Percentiles rank a stretch among this genome's conserved stretches.
phyloP scores from a whole-genome alignment of 2,329 filamentous ascomycete species.

The Aureobasidium mangrovei region DNA sequence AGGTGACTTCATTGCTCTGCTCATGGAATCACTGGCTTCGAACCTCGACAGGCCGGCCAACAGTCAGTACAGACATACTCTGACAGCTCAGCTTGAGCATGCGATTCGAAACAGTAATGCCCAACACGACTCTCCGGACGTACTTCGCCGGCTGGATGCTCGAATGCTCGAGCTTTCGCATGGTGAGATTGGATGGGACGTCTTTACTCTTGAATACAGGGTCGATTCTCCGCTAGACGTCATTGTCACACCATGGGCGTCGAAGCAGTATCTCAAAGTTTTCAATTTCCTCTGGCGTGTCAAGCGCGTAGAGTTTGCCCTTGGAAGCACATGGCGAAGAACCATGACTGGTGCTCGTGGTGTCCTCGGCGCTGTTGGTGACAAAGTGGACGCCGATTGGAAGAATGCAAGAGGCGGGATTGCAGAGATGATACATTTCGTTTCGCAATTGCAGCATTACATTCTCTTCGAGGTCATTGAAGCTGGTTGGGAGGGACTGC shows the following conservation, averaged over 20 bases:
- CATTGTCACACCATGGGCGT: constrained; percentile 91
- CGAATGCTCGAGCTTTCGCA: constrained; percentile 95
- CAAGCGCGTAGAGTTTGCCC: constrained; percentile 91
- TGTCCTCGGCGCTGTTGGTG: constrained; percentile 71
- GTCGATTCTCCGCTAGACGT: constrained; percentile 95
- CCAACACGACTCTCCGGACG: constrained; percentile 87
- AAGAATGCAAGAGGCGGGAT: constrained; percentile 80
- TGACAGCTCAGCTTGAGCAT: constrained; percentile 96
- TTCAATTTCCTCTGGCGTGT: constrained; percentile 99
- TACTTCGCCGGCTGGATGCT: constrained; percentile 85
- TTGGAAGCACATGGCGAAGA: constrained; percentile 83
- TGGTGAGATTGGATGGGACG: constrained; percentile 97
- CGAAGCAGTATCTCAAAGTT: constrained; percentile 93
- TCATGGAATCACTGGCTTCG: constrained; percentile 91
- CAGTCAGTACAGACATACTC: constrained; percentile 88
- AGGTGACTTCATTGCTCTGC: constrained; percentile 89
- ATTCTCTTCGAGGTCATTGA: constrained; percentile 98
- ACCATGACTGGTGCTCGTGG: constrained; percentile 92
- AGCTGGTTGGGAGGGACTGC: constrained; percentile 84
- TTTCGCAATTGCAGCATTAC: constrained; percentile 95
- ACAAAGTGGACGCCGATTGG: constrained; percentile 52
- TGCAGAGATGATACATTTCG: constrained; percentile 97
- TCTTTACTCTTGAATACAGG: constrained; percentile 97
- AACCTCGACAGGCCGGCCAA: constrained; percentile 95
- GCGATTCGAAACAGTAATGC: constrained; percentile 95